Percentiles rank a stretch among this genome's conserved stretches.
These are phyloP conservation scores for Arthrocladium fulminans DNA, from an alignment of 2,329 filamentous ascomycete genomes.

Conservation along the genomic window DNA sequence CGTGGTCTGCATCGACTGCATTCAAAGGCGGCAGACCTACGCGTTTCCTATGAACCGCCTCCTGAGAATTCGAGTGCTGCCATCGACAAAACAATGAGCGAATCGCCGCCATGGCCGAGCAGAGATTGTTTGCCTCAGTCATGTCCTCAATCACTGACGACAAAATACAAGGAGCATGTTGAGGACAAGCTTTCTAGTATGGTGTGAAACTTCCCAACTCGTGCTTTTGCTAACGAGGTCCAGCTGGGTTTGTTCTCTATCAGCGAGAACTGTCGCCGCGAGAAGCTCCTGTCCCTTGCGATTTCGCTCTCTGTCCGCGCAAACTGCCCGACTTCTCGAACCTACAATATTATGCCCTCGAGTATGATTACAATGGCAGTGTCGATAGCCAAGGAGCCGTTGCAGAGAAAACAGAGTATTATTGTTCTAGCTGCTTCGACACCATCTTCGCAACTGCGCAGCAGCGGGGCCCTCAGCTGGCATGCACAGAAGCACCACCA, in stretches of 20 bases:
- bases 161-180: background rate
- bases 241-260: background rate
- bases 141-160: background rate
- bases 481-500: background rate
- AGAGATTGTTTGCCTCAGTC: no score
- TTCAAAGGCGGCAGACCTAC: no score
- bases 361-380: background rate
- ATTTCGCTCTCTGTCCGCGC: background rate
- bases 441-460: background rate
- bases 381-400: background rate
- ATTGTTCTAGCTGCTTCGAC: background rate
- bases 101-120: no score
- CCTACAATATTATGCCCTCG: background rate
- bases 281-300: background rate
- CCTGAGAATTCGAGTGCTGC: no score
- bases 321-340: background rate
- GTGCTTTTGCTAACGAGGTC: background rate
- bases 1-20: background rate
- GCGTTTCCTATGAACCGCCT: no score
- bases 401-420: background rate
- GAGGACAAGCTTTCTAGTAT: background rate
- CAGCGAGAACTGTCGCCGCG: background rate
- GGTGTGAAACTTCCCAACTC: background rate
- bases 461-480: background rate
- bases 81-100: no score